phyloP scores from a whole-genome alignment of 768 basidiomycete species.

The Suillus subalutaceus region DNA sequence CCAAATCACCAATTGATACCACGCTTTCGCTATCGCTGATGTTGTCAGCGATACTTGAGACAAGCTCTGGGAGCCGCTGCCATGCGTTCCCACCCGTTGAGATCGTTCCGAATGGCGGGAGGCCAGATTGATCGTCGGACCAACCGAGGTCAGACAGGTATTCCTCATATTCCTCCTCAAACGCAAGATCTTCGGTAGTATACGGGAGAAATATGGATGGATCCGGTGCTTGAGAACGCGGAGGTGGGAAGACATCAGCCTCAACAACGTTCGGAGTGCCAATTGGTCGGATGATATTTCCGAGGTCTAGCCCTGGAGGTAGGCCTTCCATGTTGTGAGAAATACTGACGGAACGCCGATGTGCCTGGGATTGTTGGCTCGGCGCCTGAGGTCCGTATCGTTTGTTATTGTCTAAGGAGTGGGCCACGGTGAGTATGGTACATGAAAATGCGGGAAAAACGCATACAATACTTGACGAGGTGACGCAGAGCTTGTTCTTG shows the following conservation, averaged over 20 bases:
- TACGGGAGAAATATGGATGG: conserved; percentile 86
- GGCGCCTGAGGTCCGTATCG: conserved; percentile 73
- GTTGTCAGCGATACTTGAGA: conserved; percentile 78
- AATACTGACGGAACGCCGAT: conserved; percentile 82
- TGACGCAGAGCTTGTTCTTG: conserved; percentile 95
- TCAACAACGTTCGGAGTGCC: conserved; percentile 81
- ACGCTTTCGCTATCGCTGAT: conserved; percentile 97
- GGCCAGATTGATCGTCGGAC: conserved; percentile 57
- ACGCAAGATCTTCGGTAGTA: conserved; percentile 91
- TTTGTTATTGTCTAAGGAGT: conserved; percentile 77
- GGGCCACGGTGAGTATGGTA: conserved; percentile 15
- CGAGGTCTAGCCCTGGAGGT: conserved; percentile 73
- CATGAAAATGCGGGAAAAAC: conserved; percentile 7
- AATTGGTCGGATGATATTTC: conserved; percentile 70
- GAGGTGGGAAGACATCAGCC: conserved; percentile 93
- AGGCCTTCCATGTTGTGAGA: conserved; percentile 81
- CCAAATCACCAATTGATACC: conserved; percentile 85
- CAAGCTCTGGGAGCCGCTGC: conserved; percentile 81
- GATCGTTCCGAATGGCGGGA: conserved; percentile 38
- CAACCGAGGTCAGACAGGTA: conserved; percentile 88
- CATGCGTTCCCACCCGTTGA: conserved; percentile 61
- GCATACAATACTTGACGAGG: conserved; percentile 91
- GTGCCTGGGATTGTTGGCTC: conserved; percentile 55
- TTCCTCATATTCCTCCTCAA: conserved; percentile 97
- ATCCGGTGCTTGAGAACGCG: conserved; percentile 83